These are phyloP conservation scores for Thelonectria blattea DNA, from an alignment of 2,329 filamentous ascomycete genomes.

Conservation along the genomic window DNA sequence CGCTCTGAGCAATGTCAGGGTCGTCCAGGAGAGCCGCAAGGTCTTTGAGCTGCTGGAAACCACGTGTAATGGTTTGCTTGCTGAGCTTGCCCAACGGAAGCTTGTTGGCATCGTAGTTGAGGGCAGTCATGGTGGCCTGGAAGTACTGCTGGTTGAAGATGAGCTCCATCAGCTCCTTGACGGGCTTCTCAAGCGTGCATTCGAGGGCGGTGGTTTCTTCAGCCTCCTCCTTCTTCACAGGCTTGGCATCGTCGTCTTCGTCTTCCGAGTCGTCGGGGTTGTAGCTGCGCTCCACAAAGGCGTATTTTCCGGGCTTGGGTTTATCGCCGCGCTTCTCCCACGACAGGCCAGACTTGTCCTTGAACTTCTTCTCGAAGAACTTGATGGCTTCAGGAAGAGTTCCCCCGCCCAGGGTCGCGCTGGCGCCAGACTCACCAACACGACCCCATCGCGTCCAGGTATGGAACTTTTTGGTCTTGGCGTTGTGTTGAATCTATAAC, in stretches of 20 bases:
- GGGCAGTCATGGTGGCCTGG: conserved; percentile 65
- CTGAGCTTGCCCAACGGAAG: conserved; percentile 84
- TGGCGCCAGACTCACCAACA: conserved; percentile 67
- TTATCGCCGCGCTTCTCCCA: conserved; percentile 61
- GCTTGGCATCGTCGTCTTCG: conserved; percentile 47
- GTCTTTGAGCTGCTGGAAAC: conserved; percentile 79
- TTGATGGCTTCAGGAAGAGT: conserved; percentile 51
- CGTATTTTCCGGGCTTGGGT: conserved; percentile 74
- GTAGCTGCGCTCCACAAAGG: conserved; percentile 81
- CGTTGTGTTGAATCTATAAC: conserved; percentile 51
- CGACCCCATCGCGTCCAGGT: conserved; percentile 85
- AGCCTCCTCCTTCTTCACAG: conserved; percentile 46
- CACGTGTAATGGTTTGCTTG: conserved; percentile 75
- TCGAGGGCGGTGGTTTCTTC: conserved; percentile 47
- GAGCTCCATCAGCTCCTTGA: conserved; percentile 75
- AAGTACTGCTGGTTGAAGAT: conserved; percentile 85
- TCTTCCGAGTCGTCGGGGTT: conserved; percentile 67
- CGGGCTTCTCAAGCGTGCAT: conserved; percentile 63
- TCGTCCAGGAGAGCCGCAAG: conserved; percentile 71
- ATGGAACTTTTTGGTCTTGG: conserved; percentile 49
- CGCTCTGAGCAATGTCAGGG: conserved; percentile 50
- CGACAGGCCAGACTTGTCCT: conserved; percentile 62
- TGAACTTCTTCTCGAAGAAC: conserved; percentile 67
- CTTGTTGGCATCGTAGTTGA: conserved; percentile 78
- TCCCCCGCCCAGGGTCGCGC: conserved; percentile 50